Base-by-base conservation (phyloP, 768 basidiomycete species). In the Boletus rubropictus region DNA sequence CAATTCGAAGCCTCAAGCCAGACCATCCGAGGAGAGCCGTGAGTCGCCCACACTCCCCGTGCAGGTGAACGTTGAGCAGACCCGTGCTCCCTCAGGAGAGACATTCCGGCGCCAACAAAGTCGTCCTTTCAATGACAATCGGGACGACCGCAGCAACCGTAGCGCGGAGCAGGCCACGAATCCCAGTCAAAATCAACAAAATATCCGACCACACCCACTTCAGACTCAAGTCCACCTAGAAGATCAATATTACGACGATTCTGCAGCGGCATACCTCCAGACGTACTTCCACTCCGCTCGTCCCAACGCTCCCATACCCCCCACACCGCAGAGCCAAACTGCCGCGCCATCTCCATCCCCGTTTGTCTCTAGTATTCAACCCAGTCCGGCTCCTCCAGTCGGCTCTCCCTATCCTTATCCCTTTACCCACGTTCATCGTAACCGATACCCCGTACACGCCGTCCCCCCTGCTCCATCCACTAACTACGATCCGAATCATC, bases 321-420 rank as follows among this genome's bases (percentile, higher is more conserved):
- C 88, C 0, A 89, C 88, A 0, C 87, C 86, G 3, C 84, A 85
- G 45, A 82, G 78, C 40, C 82, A 85, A 48, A 85, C 84, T 0
- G 78, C 82, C 7, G 83, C 84, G 1, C 83, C 84, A 0, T 82
- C 85, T 0, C 87, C 84, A 0, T 84, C 82, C 1, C 86, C 86
- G 0, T 67, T 81, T 21, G 61, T 83, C 18, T 77, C 80, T 2
- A 74, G 72, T 34, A 71, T 70, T 47, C 76, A 76, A 39, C 72
- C 69, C 12, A 82, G 78, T 51, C 79, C 81, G 0, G 69, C 79
- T 3, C 71, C 73, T 8, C 77, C 77, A 5, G 76, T 70, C 5
- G 86, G 87, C 8, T 89, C 88, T 4, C 88, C 88, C 2, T 89
- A 86, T 49, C 88, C 87, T 0, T 86, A 80, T 61, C 86, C 86